Evolutionary conservation across 441 rosid genomes (phyloP), one percentile per base, ranked within the genome.

Genomic region (Eutrema salsugineum): DNA sequence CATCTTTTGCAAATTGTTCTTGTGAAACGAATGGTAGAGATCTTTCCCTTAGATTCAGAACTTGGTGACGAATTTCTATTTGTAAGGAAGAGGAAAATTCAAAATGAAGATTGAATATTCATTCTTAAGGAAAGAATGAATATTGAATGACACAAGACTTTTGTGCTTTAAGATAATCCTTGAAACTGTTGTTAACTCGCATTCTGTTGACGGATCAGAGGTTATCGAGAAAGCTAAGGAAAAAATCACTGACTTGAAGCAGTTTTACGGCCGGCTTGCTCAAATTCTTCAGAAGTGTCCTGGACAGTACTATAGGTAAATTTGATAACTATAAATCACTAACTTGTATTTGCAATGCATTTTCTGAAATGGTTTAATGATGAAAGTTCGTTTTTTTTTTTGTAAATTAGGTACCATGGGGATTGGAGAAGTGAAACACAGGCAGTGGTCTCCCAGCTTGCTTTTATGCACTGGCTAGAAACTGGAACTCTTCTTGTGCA

Each of bases 351-450:
- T 57, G 38, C 3, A 5, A 4, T 20, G 24, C 66, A 9, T 59
- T 49, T 66, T 49, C 11, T 42, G 40, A 17, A 43, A 17, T 24
- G 36, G 35, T 54, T 28, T 39, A 47, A 38, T 46, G 65, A 35
- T 56, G 11, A 33, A 65, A 42, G 70, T 11, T 71, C 6, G 2
- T 28, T 0, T 28, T 28, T 28, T 28, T 28, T 3, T 4, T 71
- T 77, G 8, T 50, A 10, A 57, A 36, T 61, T 47, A 94, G 99
- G 85, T 94, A 86, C 84, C 96, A 90, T 80, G 94, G 91, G 49
- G 99, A 92, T 78, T 94, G 99, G 99, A 90, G 79, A 81, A 88
- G 84, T 80, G 98, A 90, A 82, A 92, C 98, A 5, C 97, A 92
- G 70, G 82, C 78, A 19, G 93, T 89, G 24, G 96, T 90, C 63